Conservation (phyloP, 228 moss, liverwort and hornwort genomes). For the Sphagnum magellanicum region DNA sequence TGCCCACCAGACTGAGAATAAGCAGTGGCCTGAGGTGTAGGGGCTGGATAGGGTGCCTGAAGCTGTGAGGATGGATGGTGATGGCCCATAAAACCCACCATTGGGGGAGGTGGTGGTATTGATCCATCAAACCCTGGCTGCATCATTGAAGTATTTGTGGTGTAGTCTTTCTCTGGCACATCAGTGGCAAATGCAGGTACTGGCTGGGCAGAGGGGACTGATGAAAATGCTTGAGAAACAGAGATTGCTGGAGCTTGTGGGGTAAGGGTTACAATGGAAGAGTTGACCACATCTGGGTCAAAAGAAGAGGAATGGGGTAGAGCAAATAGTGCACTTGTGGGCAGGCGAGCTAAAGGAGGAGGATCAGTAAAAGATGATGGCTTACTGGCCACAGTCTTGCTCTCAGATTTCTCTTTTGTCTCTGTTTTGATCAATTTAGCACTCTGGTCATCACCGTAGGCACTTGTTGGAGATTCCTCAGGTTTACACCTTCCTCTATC, state of each 20-base stretch:
- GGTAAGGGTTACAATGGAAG: constrained; percentile 7
- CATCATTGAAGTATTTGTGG: constrained; percentile 3
- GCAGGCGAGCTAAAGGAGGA: neutral
- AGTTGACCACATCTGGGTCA: constrained; percentile 1
- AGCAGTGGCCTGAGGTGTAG: constrained; percentile 23
- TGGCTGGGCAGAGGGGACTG: constrained; percentile 14
- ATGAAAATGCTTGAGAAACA: constrained; percentile 21
- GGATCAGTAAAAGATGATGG: neutral
- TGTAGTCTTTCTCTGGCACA: constrained; percentile 11
- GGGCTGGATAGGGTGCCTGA: constrained; percentile 24
- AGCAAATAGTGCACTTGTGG: neutral
- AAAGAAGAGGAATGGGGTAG: too few relatives aligned
- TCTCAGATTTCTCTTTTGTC: neutral
- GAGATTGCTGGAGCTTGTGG: constrained; percentile 21
- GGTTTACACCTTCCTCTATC: constrained; percentile 23
- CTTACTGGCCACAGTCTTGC: neutral
- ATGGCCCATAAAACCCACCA: constrained; percentile 15
- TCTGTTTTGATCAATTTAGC: constrained; percentile 9
- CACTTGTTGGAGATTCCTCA: constrained; percentile 35
- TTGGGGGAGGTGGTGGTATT: constrained; percentile 33
- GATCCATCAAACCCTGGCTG: constrained; percentile 27
- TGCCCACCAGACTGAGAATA: constrained; percentile 17
- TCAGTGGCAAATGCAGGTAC: constrained; percentile 11
- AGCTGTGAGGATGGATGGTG: constrained; percentile 21
- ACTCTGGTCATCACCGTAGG: constrained; percentile 26